phyloP scores from a whole-genome alignment of 2,329 filamentous ascomycete species.

The Monosporascus sp. region DNA sequence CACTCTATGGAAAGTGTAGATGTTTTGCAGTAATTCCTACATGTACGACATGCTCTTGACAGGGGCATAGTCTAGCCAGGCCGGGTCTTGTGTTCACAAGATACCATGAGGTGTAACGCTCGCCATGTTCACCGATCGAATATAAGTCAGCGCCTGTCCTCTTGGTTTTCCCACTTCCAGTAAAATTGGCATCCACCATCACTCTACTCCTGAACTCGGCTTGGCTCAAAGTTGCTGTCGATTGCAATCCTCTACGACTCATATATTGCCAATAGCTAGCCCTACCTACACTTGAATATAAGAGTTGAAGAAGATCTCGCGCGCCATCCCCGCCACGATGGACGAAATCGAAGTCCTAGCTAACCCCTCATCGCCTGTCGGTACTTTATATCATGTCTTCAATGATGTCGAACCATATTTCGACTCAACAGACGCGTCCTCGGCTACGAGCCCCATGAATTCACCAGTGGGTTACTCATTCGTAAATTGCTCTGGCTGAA shows the following conservation, averaged over 20 bases:
- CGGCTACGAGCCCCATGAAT: slow-evolving; percentile 32
- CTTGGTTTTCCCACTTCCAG: not conserved
- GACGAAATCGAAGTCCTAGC: slow-evolving; percentile 24
- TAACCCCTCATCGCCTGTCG: slow-evolving; percentile 29
- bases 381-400: slow-evolving; percentile 29
- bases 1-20: not conserved
- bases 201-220: not conserved
- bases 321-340: slow-evolving; percentile 18
- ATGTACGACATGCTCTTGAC: no score
- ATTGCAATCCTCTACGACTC: not conserved
- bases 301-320: not conserved
- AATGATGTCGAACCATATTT: slow-evolving; percentile 31
- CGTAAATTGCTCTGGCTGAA: not conserved
- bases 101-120: no score
- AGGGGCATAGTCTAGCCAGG: no score
- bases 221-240: not conserved
- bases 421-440: slow-evolving; percentile 28
- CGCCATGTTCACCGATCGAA: not conserved
- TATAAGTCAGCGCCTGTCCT: not conserved
- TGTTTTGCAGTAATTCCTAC: no score
- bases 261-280: not conserved
- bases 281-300: not conserved
- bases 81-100: no score
- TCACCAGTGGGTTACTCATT: slow-evolving; percentile 27
- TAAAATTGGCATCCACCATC: not conserved